These are phyloP conservation scores for Apiospora pterosperma DNA, from an alignment of 2,329 filamentous ascomycete species.

Conservation along the genomic window DNA sequence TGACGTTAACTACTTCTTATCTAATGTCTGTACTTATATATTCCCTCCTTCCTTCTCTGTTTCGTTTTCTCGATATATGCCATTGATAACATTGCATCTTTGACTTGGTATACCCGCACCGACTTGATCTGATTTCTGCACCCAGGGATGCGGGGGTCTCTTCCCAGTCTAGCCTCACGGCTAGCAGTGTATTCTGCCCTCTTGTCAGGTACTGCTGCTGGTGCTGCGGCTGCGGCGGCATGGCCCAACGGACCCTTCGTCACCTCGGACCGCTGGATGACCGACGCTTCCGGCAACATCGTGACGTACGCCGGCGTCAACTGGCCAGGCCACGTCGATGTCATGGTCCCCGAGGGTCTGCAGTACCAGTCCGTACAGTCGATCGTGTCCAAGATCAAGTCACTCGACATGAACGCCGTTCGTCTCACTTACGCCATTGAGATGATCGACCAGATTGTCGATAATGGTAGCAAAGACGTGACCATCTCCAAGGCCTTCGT, in stretches of 20 bases:
- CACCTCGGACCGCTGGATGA: conserved; percentile 38
- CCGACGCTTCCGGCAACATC: conserved; percentile 37
- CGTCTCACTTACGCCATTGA: conserved; percentile 62
- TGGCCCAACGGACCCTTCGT: conserved; percentile 39
- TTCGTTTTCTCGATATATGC: no score
- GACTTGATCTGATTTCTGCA: not conserved
- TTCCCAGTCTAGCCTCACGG: no score
- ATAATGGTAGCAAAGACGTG: conserved; percentile 43
- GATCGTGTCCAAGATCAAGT: conserved; percentile 55
- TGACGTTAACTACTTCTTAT: no score
- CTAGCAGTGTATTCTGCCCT: not conserved
- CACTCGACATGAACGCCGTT: conserved; percentile 59
- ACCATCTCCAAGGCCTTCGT: conserved; percentile 42
- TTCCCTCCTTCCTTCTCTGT: no score
- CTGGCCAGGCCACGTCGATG: conserved; percentile 58
- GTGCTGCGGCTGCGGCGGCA: not conserved
- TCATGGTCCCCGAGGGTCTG: conserved; percentile 64
- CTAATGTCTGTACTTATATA: no score
- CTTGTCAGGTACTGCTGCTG: not conserved
- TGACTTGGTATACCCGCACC: not conserved
- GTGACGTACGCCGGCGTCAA: conserved; percentile 55
- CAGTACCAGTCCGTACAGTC: conserved; percentile 56
- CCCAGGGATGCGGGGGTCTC: not conserved
- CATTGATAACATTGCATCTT: not conserved
- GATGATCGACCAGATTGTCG: conserved; percentile 58